phyloP scores from a whole-genome alignment of 2,329 filamentous ascomycete species.

The Blastomyces percursus region DNA sequence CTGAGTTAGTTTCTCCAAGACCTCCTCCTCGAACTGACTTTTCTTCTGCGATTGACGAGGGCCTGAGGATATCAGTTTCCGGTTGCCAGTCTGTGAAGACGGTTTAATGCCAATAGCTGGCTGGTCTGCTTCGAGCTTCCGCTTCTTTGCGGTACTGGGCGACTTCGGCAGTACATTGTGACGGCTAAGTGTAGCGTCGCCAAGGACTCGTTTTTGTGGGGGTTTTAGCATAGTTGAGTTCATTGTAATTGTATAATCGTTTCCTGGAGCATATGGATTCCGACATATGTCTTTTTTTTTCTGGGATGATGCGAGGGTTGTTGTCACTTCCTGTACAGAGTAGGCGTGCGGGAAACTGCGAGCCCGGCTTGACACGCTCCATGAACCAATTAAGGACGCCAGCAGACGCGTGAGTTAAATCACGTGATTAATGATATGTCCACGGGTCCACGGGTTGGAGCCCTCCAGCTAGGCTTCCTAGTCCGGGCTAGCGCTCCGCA shows the following conservation, averaged over 20 bases:
- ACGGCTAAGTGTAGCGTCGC: constrained; percentile 54
- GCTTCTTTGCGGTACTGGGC: constrained; percentile 57
- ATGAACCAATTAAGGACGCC: neutral
- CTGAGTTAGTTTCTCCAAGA: constrained; percentile 90
- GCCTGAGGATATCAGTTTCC: constrained; percentile 39
- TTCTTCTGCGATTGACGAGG: constrained; percentile 59
- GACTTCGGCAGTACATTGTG: constrained; percentile 50
- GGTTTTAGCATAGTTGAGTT: constrained; percentile 28
- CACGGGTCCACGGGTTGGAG: no score
- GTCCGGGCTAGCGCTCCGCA: no score
- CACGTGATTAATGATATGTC: no score
- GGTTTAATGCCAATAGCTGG: constrained; percentile 48
- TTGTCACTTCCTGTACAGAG: neutral
- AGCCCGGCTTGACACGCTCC: no score
- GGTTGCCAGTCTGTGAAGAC: constrained; percentile 48
- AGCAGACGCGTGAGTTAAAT: neutral
- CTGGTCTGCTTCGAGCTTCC: constrained; percentile 55
- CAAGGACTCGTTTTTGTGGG: constrained; percentile 65
- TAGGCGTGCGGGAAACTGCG: neutral
- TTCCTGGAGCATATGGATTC: constrained; percentile 8
- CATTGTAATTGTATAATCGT: constrained; percentile 22
- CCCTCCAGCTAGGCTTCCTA: no score
- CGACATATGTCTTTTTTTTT: neutral
- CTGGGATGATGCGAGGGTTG: neutral
- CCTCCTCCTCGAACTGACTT: constrained; percentile 85